A percentile compares a stretch with the other conserved stretches of the same genome.
Conservation (phyloP, 805 yeast species). For the Tetrapisispora nanseiensis region DNA sequence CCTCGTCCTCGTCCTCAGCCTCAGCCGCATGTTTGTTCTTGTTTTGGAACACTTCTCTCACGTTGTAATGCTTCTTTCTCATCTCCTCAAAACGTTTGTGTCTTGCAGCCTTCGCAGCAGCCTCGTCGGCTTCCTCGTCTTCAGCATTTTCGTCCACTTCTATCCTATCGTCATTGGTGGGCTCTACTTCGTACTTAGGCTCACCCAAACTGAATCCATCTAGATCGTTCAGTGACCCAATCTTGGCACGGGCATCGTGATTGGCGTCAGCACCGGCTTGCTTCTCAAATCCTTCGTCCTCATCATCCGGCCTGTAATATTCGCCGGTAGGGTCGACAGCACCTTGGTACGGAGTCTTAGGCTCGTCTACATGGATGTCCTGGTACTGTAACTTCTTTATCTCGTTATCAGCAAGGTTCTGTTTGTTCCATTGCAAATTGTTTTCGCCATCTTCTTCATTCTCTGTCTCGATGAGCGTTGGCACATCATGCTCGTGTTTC, state of each 20-base stretch:
- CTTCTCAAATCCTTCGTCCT: slow-evolving; percentile 24
- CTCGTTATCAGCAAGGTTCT: slow-evolving; percentile 52
- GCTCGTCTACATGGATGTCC: slow-evolving; percentile 64
- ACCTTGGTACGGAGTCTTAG: slow-evolving; percentile 91
- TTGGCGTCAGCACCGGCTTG: not conserved
- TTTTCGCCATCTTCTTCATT: slow-evolving; percentile 26
- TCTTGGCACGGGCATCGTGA: not conserved
- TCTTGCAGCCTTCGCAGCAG: slow-evolving; percentile 45
- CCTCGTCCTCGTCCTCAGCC: slow-evolving; percentile 27
- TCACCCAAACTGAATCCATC: slow-evolving; percentile 50
- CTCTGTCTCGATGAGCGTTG: slow-evolving; percentile 3
- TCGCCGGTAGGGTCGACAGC: slow-evolving; percentile 78
- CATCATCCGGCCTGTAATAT: slow-evolving; percentile 63
- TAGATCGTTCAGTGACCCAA: slow-evolving; percentile 43
- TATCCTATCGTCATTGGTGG: slow-evolving; percentile 30
- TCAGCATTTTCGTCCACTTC: slow-evolving; percentile 27
- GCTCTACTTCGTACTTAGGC: slow-evolving; percentile 36
- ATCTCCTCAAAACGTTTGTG: slow-evolving; percentile 64
- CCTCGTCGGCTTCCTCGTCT: slow-evolving; percentile 31
- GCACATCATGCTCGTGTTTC: slow-evolving; percentile 20
- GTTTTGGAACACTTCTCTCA: slow-evolving; percentile 34
- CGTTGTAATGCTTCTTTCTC: slow-evolving; percentile 73
- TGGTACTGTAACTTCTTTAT: slow-evolving; percentile 58
- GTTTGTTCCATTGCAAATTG: slow-evolving; percentile 76
- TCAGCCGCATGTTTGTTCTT: slow-evolving; percentile 11